Base-by-base conservation (phyloP, 2,329 filamentous ascomycete species). In the Colletotrichum sp. region DNA sequence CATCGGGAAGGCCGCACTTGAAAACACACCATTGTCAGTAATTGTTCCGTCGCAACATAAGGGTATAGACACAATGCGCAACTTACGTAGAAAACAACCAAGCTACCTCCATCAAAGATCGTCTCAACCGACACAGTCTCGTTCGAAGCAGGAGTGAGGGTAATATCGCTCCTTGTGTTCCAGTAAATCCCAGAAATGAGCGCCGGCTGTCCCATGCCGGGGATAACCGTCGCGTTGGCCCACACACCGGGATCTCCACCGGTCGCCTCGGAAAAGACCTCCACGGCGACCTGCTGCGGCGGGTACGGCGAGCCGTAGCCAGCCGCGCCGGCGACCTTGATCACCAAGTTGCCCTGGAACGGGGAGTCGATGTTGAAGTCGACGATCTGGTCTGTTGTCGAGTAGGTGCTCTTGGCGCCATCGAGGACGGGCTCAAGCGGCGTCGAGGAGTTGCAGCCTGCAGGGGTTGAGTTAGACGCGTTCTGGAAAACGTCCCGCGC, bases 31-130 rank as follows among this genome's bases (percentile, higher is more conserved):
- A 34, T 2, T 18, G 13, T 72, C 21, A 72, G 64, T 32, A 26
- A 26, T 5, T 1, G 3, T 5, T 26, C 18, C 24, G 1, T 21
- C 34, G 7, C 12, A 9, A 18, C 16, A 7, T 3, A 0, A 18
- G 1, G 7, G 6, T 8, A 3, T 1, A 5, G 12, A 13, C 18
- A 32, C 4, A 26, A 24, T 2, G 13, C 3, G 7, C 0, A 0
- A 59, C 72, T 71, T 18, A 74, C 72, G 21, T 74, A 74, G 60
- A 21, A 36, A 18, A 74, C 72, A 5, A 21, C 8, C 60, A 74
- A 30, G 16, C n/a, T 74, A 15, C 60, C 72, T n/a, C 67, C 72
- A 6, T 74, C 15, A 6, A 61, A 36, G 1, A 24, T 48, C 7
- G 60, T 66, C 67, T 48, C 43, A 7, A 71, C 10, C 7, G 72